Evolutionary conservation across 192 early-diverging fungal species (phyloP).

Genomic region (Rhizophagus sp.): DNA sequence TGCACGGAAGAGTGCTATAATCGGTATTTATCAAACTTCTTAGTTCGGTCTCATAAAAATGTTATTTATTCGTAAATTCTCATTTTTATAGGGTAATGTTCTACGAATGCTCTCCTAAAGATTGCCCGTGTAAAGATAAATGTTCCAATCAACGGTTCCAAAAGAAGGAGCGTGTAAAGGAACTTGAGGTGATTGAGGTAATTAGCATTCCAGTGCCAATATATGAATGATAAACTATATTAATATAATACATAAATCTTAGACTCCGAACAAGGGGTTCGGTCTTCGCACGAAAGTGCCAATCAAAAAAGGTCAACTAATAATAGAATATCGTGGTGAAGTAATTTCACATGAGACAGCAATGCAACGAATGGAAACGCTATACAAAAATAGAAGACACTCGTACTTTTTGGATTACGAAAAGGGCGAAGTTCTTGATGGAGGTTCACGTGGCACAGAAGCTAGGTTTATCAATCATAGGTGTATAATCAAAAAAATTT

Average conservation of each 20-base stretch:
- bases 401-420: conserved; percentile 83
- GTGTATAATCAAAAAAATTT: conserved; percentile 24
- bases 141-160: conserved; percentile 84
- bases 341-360: conserved; percentile 68
- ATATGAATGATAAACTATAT: not conserved
- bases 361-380: conserved; percentile 69
- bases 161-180: conserved; percentile 45
- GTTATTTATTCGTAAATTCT: not conserved
- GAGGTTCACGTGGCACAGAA: conserved; percentile 70
- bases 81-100: conserved; percentile 53
- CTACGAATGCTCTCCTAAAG: conserved; percentile 69
- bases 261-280: conserved; percentile 69
- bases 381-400: conserved; percentile 63
- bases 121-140: conserved; percentile 65
- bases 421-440: conserved; percentile 78
- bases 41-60: not conserved
- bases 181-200: conserved; percentile 69
- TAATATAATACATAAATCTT: not conserved
- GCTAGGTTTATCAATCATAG: conserved; percentile 85
- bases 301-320: conserved; percentile 59
- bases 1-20: conserved; percentile 78
- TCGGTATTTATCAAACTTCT: conserved; percentile 36
- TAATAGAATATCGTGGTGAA: conserved; percentile 85
- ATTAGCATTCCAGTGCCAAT: not conserved
- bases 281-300: conserved; percentile 59